Evolutionary conservation across 371 early-diverging fungal genomes (phyloP).

Genomic region (Mortierella sp.): DNA sequence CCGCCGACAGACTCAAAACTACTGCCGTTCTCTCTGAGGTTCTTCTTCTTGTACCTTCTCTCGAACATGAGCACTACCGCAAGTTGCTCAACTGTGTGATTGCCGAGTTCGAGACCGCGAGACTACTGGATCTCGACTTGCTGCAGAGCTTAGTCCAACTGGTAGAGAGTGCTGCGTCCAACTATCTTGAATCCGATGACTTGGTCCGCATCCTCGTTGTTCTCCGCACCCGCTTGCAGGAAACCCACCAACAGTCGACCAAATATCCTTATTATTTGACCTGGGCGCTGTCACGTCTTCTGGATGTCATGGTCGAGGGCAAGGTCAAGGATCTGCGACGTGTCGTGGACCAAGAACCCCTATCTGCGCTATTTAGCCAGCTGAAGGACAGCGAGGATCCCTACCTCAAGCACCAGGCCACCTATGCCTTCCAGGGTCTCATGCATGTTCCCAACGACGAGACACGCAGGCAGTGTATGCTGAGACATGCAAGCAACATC

Average conservation of each 20-base stretch:
- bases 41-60: neutral
- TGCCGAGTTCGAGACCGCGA: neutral
- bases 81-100: neutral
- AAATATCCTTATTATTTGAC: neutral
- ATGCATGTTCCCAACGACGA: neutral
- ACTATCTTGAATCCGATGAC: conserved; percentile 1
- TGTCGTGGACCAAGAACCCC: neutral
- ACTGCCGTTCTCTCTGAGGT: neutral
- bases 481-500: neutral
- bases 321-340: conserved; percentile 5
- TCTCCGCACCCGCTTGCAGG: neutral
- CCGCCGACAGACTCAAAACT: neutral
- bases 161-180: neutral
- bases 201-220: neutral
- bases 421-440: conserved; percentile 8
- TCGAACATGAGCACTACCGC: neutral
- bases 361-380: neutral
- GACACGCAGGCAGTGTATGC: neutral
- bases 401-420: neutral
- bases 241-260: neutral
- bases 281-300: neutral
- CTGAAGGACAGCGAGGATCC: neutral
- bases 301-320: conserved; percentile 15
- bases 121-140: neutral
- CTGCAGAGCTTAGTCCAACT: conserved; percentile 7